A percentile compares a stretch with the other conserved stretches of the same genome.
Conservation (phyloP, 129 eudicot genomes). For the Apium graveolens region DNA sequence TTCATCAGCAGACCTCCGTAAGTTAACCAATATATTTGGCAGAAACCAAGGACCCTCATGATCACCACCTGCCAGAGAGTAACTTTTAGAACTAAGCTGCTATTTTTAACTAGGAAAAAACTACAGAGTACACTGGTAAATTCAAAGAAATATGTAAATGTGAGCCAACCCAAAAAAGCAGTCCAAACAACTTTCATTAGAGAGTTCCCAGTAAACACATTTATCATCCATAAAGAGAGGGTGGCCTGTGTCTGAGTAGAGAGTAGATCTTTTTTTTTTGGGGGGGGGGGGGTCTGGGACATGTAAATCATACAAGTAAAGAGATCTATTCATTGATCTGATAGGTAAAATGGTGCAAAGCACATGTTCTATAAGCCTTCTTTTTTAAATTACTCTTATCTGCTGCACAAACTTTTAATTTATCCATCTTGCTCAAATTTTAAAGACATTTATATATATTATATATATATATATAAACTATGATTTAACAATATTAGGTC, state of each 20-base stretch:
- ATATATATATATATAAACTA: not conserved
- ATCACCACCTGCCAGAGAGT: constrained; percentile 61
- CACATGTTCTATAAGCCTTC: not conserved
- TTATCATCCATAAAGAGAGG: too few relatives aligned
- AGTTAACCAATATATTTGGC: constrained; percentile 80
- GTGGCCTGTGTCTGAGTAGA: too few relatives aligned
- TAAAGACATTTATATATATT: not conserved
- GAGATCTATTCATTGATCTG: too few relatives aligned
- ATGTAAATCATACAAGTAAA: too few relatives aligned
- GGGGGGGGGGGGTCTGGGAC: too few relatives aligned
- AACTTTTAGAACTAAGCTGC: not conserved
- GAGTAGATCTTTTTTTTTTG: too few relatives aligned
- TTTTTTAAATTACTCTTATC: not conserved
- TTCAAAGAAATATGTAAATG: not conserved
- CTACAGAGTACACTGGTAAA: not conserved
- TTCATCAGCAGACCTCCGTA: constrained; percentile 68
- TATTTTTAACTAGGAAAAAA: not conserved
- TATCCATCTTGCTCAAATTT: not conserved
- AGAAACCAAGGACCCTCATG: constrained; percentile 72
- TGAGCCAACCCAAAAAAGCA: not conserved
- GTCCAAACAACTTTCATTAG: not conserved
- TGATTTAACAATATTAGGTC: not conserved
- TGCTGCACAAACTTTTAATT: not conserved
- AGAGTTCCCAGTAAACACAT: not conserved
- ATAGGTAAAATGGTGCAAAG: not conserved